Percentiles rank a stretch among this genome's conserved stretches.
These are phyloP conservation scores for Rhodofomes roseus DNA, from an alignment of 1,284 basidiomycete species.

Conservation along the genomic window DNA sequence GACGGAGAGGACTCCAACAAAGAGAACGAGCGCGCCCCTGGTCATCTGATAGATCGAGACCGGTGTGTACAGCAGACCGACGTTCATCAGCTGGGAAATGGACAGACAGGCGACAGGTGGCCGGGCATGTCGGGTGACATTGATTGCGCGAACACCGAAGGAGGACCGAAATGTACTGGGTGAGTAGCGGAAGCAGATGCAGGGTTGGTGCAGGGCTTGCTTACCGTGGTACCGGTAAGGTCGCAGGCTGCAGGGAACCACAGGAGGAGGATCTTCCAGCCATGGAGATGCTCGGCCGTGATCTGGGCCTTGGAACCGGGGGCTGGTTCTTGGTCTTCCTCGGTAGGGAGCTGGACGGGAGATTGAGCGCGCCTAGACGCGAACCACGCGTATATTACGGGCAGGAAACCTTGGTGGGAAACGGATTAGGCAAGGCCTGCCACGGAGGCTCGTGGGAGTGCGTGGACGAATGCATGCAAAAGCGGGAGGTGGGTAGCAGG, in stretches of 20 bases:
- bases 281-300: conserved; percentile 45
- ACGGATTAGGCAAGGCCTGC: conserved; percentile 25
- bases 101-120: conserved; percentile 12
- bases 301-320: conserved; percentile 21
- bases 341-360: conserved; percentile 53
- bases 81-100: conserved; percentile 78
- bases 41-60: conserved; percentile 99
- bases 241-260: conserved; percentile 90
- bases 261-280: conserved; percentile 71
- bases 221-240: conserved; percentile 82
- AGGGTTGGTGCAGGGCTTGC: conserved; percentile 20
- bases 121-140: conserved; percentile 4
- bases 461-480: conserved; percentile 10
- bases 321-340: conserved; percentile 40
- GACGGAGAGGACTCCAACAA: conserved; percentile 92
- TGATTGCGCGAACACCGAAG: conserved; percentile 4
- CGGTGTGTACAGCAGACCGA: conserved; percentile 91
- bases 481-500: conserved; percentile 6
- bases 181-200: conserved; percentile 5
- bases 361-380: conserved; percentile 41
- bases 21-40: conserved; percentile 93
- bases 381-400: conserved; percentile 71
- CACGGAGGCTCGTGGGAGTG: conserved; percentile 10
- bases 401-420: conserved; percentile 65
- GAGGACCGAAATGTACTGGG: background rate